These are phyloP conservation scores for Santalum album DNA, from an alignment of 164 flowering plant genomes.

Conservation along the genomic window DNA sequence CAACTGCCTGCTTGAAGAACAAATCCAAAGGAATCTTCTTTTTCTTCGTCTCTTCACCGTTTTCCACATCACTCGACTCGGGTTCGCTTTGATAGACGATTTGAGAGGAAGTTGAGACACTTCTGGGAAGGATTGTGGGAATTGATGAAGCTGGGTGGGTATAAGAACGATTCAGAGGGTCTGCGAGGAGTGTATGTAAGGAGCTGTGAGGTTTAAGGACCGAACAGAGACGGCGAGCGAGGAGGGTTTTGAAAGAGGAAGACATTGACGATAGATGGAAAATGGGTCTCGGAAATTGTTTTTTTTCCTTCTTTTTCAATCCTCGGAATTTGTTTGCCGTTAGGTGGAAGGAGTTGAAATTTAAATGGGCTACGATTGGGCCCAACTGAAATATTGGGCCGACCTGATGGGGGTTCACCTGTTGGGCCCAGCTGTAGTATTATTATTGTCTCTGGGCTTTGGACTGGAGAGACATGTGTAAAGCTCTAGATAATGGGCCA, in stretches of 20 bases:
- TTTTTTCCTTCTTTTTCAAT: too few relatives aligned
- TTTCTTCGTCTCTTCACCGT: neutral
- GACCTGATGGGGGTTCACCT: too few relatives aligned
- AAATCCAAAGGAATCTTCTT: slow-evolving; percentile 11
- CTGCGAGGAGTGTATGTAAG: neutral
- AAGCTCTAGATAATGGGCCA: too few relatives aligned
- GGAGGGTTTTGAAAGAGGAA: neutral
- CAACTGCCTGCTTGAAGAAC: slow-evolving; percentile 32
- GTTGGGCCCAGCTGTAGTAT: too few relatives aligned
- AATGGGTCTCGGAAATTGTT: too few relatives aligned
- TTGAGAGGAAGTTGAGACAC: neutral
- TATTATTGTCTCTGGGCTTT: too few relatives aligned
- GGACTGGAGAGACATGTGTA: too few relatives aligned
- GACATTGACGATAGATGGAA: neutral
- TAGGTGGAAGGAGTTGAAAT: too few relatives aligned
- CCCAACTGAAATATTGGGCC: too few relatives aligned
- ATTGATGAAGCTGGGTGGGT: neutral
- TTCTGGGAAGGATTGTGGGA: neutral
- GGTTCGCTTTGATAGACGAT: neutral
- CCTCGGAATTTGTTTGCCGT: too few relatives aligned
- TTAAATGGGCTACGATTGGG: too few relatives aligned
- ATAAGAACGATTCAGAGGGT: neutral
- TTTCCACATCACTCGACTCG: neutral
- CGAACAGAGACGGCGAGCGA: neutral
- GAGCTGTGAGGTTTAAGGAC: neutral